Conservation (phyloP, 805 yeast genomes). For the Zygosaccharomyces bisporus region DNA sequence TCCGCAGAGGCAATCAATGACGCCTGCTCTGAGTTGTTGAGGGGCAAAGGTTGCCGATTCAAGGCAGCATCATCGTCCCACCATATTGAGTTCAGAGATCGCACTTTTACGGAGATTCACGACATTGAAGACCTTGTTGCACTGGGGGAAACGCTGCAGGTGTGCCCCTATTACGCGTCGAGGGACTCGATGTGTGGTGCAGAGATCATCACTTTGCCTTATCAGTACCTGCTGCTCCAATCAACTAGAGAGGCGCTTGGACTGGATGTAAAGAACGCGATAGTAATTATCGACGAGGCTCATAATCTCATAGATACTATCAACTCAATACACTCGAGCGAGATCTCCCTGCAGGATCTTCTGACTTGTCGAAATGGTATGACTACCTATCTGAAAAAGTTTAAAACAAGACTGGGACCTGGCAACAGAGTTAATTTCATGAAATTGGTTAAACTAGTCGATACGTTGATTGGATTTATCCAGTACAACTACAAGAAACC, state of each 20-base stretch:
- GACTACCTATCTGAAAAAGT: conserved; percentile 53
- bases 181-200: conserved; percentile 53
- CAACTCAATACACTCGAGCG: conserved; percentile 60
- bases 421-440: conserved; percentile 67
- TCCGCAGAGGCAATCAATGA: conserved; percentile 65
- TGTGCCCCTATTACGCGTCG: conserved; percentile 82
- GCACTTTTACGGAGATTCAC: conserved; percentile 51
- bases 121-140: conserved; percentile 76
- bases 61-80: conserved; percentile 40
- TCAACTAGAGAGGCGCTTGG: conserved; percentile 57
- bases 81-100: conserved; percentile 48
- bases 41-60: conserved; percentile 24
- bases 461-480: conserved; percentile 49
- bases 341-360: conserved; percentile 51
- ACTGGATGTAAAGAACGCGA: conserved; percentile 55
- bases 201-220: conserved; percentile 82
- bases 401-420: conserved; percentile 60
- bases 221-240: conserved; percentile 65
- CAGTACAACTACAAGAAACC: conserved; percentile 37
- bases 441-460: conserved; percentile 58
- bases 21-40: conserved; percentile 61
- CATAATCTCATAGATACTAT: conserved; percentile 82
- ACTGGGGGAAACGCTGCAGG: conserved; percentile 52
- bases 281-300: conserved; percentile 87
- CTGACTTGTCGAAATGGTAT: conserved; percentile 45